These are phyloP conservation scores for Anisogramma anomala DNA, from an alignment of 2,329 filamentous ascomycete genomes.

Conservation along the genomic window DNA sequence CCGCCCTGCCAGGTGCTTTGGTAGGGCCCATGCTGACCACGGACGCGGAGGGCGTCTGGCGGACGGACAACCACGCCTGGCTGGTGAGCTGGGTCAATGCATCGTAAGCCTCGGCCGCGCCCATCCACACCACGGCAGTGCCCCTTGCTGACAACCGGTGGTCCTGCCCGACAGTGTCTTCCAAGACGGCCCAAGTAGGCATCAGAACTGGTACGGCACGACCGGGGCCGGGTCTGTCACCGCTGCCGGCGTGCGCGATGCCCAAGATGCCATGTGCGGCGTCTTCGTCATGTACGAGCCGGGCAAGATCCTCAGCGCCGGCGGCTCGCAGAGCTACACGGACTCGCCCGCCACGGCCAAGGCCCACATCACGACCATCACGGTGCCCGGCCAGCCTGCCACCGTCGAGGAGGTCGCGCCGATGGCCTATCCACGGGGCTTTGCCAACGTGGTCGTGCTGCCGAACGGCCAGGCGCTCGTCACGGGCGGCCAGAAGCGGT, in stretches of 20 bases:
- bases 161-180: slow-evolving; percentile 26
- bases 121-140: background rate
- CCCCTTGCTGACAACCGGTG: background rate
- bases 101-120: slow-evolving; percentile 13
- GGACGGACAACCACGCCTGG: slow-evolving; percentile 43
- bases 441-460: slow-evolving; percentile 35
- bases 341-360: slow-evolving; percentile 27
- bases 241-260: slow-evolving; percentile 32
- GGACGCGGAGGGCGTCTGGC: slow-evolving; percentile 31
- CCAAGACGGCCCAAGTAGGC: slow-evolving; percentile 37
- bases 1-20: slow-evolving; percentile 25
- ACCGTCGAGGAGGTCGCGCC: slow-evolving; percentile 20
- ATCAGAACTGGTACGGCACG: slow-evolving; percentile 44
- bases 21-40: slow-evolving; percentile 35
- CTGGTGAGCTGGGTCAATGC: slow-evolving; percentile 37
- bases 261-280: slow-evolving; percentile 39
- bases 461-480: slow-evolving; percentile 37
- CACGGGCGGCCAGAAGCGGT: slow-evolving; percentile 33
- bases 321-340: slow-evolving; percentile 34
- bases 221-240: slow-evolving; percentile 27
- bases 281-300: slow-evolving; percentile 43
- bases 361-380: slow-evolving; percentile 39
- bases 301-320: slow-evolving; percentile 39
- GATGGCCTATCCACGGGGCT: slow-evolving; percentile 26
- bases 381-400: slow-evolving; percentile 17